Evolutionary conservation across 768 basidiomycete species (phyloP).

Genomic region (Lactarius sp.): DNA sequence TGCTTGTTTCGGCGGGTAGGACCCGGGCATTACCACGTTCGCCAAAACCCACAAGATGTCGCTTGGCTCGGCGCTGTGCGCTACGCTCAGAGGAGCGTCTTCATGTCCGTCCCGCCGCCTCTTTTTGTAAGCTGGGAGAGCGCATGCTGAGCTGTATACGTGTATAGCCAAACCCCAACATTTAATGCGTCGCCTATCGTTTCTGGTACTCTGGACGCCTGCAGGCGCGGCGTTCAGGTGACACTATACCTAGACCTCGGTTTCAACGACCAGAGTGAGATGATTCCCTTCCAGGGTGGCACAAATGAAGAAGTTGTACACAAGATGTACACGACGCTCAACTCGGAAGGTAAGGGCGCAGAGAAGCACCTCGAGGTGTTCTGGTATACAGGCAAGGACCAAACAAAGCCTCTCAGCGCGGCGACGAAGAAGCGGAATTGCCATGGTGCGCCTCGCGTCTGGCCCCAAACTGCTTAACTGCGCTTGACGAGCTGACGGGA

Average conservation of each 20-base stretch:
- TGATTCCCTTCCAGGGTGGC: conserved; percentile 57
- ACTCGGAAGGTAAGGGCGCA: conserved; percentile 38
- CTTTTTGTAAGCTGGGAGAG: neutral
- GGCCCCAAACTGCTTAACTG: neutral
- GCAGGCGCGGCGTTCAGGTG: conserved; percentile 55
- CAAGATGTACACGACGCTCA: conserved; percentile 49
- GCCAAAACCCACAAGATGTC: conserved; percentile 54
- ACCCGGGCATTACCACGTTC: conserved; percentile 42
- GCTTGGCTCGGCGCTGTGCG: conserved; percentile 64
- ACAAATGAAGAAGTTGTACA: conserved; percentile 66
- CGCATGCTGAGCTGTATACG: neutral
- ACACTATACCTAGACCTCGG: conserved; percentile 57
- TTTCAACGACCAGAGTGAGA: conserved; percentile 51
- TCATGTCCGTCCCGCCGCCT: conserved; percentile 44
- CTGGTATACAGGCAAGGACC: conserved; percentile 63
- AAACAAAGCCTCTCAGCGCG: conserved; percentile 59
- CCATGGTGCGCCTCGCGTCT: conserved; percentile 40
- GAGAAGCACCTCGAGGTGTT: conserved; percentile 46
- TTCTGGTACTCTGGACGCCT: conserved; percentile 53
- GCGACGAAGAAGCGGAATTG: conserved; percentile 65
- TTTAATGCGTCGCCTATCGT: conserved; percentile 64
- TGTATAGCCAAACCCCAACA: conserved; percentile 58
- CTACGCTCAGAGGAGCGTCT: conserved; percentile 56
- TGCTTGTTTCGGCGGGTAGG: conserved; percentile 26
- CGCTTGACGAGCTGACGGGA: neutral